These are phyloP conservation scores for Quillaja saponaria DNA, from an alignment of 306 rosid genomes.

Conservation along the genomic window DNA sequence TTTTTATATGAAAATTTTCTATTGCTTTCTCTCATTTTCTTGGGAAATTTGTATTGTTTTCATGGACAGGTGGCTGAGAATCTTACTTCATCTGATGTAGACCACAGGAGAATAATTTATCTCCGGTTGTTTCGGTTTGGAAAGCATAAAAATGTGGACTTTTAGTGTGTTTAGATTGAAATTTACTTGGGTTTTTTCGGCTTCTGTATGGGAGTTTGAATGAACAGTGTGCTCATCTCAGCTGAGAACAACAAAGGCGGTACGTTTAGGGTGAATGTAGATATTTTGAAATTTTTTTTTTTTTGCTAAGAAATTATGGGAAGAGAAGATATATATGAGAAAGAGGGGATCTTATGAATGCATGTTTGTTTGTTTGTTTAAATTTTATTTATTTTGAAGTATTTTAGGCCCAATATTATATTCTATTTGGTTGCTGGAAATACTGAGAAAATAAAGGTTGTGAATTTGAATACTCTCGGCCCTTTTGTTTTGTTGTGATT, in stretches of 20 bases:
- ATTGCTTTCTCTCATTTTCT: conserved; percentile 20
- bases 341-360: conserved; percentile 20
- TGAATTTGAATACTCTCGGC: neutral
- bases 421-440: conserved; percentile 2
- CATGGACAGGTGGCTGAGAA: conserved; percentile 17
- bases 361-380: neutral
- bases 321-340: conserved; percentile 31
- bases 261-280: neutral
- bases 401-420: too few relatives aligned
- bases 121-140: neutral
- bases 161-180: conserved; percentile 12
- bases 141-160: conserved; percentile 32
- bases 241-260: neutral
- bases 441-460: conserved; percentile 1
- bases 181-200: conserved; percentile 29
- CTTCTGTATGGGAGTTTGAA: conserved; percentile 20
- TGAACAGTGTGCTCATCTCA: conserved; percentile 21
- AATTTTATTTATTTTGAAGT: neutral
- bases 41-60: neutral
- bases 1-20: neutral
- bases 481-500: conserved; percentile 9
- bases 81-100: conserved; percentile 24
- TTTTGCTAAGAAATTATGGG: conserved; percentile 14
- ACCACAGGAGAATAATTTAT: conserved; percentile 3
- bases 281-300: neutral